Evolutionary conservation across 1,139 yeast species (phyloP).

Genomic region (Debaryomycetaceae sp.): DNA sequence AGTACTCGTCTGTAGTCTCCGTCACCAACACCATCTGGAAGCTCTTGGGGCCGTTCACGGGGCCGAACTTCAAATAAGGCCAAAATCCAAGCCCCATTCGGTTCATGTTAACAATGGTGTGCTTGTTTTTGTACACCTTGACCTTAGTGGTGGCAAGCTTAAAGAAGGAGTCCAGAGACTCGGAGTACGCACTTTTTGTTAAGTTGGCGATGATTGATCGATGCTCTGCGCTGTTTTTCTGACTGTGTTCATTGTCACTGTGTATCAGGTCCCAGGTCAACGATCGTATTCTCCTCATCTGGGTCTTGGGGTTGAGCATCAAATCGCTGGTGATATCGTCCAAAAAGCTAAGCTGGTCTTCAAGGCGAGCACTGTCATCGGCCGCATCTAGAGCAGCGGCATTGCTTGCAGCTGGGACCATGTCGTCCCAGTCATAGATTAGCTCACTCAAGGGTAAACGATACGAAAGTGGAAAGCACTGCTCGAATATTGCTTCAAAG

Average conservation of each 20-base stretch:
- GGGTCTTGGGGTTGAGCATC: constrained; percentile 25
- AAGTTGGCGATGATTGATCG: constrained; percentile 16
- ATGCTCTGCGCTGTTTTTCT: constrained; percentile 21
- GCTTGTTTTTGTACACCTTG: constrained; percentile 24
- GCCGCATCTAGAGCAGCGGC: constrained; percentile 13
- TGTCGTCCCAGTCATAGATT: constrained; percentile 18
- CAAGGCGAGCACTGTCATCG: constrained; percentile 12
- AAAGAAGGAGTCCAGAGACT: constrained; percentile 18
- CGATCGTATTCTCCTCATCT: constrained; percentile 21
- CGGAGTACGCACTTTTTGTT: constrained; percentile 11
- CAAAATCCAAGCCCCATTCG: constrained; percentile 43
- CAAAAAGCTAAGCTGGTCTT: constrained; percentile 33
- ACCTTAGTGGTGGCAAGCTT: constrained; percentile 23
- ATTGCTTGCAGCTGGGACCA: constrained; percentile 13
- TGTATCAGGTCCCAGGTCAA: constrained; percentile 37
- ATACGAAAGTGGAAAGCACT: constrained; percentile 32
- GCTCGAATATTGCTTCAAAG: constrained; percentile 18
- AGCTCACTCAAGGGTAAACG: constrained; percentile 31
- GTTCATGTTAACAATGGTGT: constrained; percentile 31
- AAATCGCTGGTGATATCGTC: constrained; percentile 34
- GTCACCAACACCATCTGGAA: constrained; percentile 51
- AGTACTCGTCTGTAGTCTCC: constrained; percentile 15
- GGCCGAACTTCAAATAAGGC: constrained; percentile 54
- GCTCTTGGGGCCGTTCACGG: constrained; percentile 45
- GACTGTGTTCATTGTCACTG: constrained; percentile 14